phyloP scores from a whole-genome alignment of 2,329 filamentous ascomycete species.

The Pseudogymnoascus sp. region DNA sequence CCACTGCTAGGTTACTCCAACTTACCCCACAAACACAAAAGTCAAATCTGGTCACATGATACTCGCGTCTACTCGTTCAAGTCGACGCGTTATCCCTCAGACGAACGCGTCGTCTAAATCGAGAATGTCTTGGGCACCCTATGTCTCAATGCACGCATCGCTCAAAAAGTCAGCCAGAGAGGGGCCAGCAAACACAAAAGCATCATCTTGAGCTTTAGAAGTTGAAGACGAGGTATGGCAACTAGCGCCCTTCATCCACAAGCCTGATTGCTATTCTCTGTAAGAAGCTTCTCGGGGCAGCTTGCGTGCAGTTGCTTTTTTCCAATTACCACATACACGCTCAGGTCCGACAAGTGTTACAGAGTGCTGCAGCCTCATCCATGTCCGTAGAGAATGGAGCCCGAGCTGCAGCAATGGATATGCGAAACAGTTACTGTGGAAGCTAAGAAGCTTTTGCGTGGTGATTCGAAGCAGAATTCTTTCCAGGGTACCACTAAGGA shows the following conservation, averaged over 20 bases:
- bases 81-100: not conserved
- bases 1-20: not conserved
- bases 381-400: not conserved
- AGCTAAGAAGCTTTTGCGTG: not conserved
- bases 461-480: not conserved
- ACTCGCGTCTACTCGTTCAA: not conserved
- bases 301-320: not conserved
- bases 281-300: not conserved
- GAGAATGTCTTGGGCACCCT: not conserved
- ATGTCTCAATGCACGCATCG: too few relatives aligned
- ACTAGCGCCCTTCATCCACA: not conserved
- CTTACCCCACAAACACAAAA: slow-evolving; percentile 1
- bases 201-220: not conserved
- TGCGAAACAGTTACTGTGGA: not conserved
- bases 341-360: not conserved
- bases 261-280: not conserved
- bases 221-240: not conserved
- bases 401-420: not conserved
- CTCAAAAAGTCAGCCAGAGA: not conserved
- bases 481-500: not conserved
- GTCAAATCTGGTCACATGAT: not conserved
- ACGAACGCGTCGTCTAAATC: not conserved
- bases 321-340: not conserved
- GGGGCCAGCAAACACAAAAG: not conserved
- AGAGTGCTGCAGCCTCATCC: not conserved